Evolutionary conservation across 208 protist genomes (phyloP), one percentile per base, ranked within the genome.

Genomic region (Naegleria lovaniensis): DNA sequence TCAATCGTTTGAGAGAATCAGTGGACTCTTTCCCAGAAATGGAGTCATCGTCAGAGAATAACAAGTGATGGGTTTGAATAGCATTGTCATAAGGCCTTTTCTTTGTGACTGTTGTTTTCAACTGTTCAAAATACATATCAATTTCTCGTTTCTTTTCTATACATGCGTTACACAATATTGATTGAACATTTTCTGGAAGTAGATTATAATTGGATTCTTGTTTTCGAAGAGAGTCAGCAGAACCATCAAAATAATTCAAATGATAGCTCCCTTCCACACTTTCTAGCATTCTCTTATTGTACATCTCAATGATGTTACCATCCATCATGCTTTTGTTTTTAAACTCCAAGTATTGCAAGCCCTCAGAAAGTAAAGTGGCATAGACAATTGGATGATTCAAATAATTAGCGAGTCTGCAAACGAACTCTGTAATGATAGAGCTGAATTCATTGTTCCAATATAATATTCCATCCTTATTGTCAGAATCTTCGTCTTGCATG

Each of bases 351-450:
- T 36, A 79, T 9, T 0, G 0, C 7, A 36, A 5, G 0, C 67
- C 67, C 9, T 79, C 67, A 36, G 67, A 79, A 5, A 79, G 29
- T 79, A 79, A 79, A 79, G 67, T 79, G 3, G 67, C 16, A 79
- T 79, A 79, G 7, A 79, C 67, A 79, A 79, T 36, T 79, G 67
- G 67, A 36, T 79, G 67, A 36, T 79, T 79, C 9, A 79, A 7
- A 79, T 79, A 79, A 36, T 79, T 79, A 36, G 67, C 67, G 5
- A 79, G n/a, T 79, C 67, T 79, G n/a, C 67, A 79, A 79, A 79
- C 67, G n/a, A 79, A 79, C 5, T 79, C 67, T 36, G 67, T 36
- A 79, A 79, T 79, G 0, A 79, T 79, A 15, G 67, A 36, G 36
- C n/a, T 36, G 4, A 79, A 36, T 36, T 79, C 25, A 36, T 33